Conservation (phyloP, 2,329 filamentous ascomycete genomes). For the Talaromyces pinophilus region DNA sequence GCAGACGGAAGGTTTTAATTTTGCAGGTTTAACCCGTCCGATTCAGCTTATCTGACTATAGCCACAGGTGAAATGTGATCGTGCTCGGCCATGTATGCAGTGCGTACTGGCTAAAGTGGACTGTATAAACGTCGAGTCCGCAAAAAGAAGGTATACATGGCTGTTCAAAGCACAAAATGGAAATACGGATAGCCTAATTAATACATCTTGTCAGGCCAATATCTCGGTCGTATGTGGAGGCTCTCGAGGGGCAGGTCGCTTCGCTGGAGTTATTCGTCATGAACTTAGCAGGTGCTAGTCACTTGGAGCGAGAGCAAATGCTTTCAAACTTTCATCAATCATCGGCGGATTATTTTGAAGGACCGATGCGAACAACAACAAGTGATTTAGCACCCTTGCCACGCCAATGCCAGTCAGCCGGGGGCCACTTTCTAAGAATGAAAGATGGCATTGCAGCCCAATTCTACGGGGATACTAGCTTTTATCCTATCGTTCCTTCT, state of each 20-base stretch:
- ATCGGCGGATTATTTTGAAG: background rate
- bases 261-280: constrained; percentile 2
- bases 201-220: background rate
- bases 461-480: constrained; percentile 9
- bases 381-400: background rate
- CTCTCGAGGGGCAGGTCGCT: background rate
- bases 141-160: background rate
- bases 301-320: constrained; percentile 6
- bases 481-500: constrained; percentile 12
- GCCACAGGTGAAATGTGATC: constrained; percentile 8
- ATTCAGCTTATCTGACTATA: background rate
- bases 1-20: too few relatives aligned
- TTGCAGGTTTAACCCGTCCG: background rate
- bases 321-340: constrained; percentile 2
- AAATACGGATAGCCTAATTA: background rate
- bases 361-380: background rate
- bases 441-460: constrained; percentile 8
- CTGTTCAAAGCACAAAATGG: background rate
- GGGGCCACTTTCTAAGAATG: constrained; percentile 7
- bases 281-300: constrained; percentile 4
- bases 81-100: constrained; percentile 13
- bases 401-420: background rate
- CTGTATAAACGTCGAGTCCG: constrained; percentile 2
- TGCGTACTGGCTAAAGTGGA: constrained; percentile 4
- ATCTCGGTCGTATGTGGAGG: background rate